Base-by-base conservation (phyloP, 2,329 filamentous ascomycete species). In the Talaromyces amestolkiae region DNA sequence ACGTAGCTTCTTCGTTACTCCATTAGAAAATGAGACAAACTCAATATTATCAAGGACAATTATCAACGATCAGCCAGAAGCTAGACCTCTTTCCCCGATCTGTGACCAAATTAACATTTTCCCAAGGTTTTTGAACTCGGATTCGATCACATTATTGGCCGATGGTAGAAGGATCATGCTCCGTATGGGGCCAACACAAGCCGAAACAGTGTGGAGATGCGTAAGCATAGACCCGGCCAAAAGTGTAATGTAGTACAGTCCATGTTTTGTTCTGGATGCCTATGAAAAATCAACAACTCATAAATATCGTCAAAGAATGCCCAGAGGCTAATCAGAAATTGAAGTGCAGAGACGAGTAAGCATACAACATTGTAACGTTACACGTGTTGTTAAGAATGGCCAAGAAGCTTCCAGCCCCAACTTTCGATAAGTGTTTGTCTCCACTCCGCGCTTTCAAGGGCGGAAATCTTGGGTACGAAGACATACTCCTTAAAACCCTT, bases 341-440 rank as follows among this genome's bases (percentile, higher is more conserved):
- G 19, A 19, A 41, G n/a, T 15, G 6, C 10, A 13, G 8, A 54
- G 17, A 11, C 13, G 17, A 1, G 10, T 54, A 54, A 35, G 31
- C 17, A 13, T 54, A 54, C 31, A 54, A 54, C 51, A 35, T 43
- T 58, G 56, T 58, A 58, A 58, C 56, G 35, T 58, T 41, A 43
- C 56, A 58, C 10, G 3, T 27, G 7, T 58, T 58, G 19, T 13
- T 41, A 9, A 19, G 19, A 5, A 31, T 17, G 47, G 15, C 9
- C 10, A 11, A 13, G n/a, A 17, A 43, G 15, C 19, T 27, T 27
- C 10, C 56, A 58, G 56, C 56, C 39, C 35, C 35, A 37, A 39
- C 13, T 43, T 31, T 51, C 22, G 3, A 15, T 37, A n/a, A 47
- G 7, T 47, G 19, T 7, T 47, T 47, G 43, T 22, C 43, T 10